Evolutionary conservation across 192 early-diverging fungal species (phyloP), one percentile per base, ranked within the genome.

Genomic region (Entomortierella chlamydospora): DNA sequence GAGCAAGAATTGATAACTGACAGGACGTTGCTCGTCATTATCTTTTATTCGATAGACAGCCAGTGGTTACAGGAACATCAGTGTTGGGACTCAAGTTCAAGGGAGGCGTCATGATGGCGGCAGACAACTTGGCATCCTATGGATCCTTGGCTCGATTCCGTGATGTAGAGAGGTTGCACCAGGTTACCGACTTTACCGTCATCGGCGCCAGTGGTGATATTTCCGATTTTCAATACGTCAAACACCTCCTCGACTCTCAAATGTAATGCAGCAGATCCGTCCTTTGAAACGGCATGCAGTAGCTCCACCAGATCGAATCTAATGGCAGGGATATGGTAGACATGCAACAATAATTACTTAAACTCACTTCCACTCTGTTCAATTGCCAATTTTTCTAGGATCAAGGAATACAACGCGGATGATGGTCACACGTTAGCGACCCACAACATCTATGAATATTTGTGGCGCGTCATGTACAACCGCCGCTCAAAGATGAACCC

Each of bases 31-130:
- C n/a, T 29, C 41, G 25, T 52, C 17, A n/a, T 29, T 22, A 53
- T 31, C 26, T 39, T 57, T 54, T 62, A 20, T 68, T 22, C 1
- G 22, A 59, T 69, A 89, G 91, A 80, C 78, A 84, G 70, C 97
- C 97, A 23, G 87, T 96, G 37, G 93, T 99, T 20, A 97, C 95
- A 20, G 96, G 96, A 70, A 96, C 95, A 11, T 97, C 96, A 41
- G 94, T 98, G 31, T 72, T 99, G 45, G 98, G 90, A 49, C 87
- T 99, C 79, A 94, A 95, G 85, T 99, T 94, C 90, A 97, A 95
- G 81, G 96, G 97, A 68, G 98, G 98, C 60, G 88, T 99, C 41
- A 97, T 99, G 93, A 88, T 99, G 82, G 95, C 95, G 9, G 93
- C 96, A 15, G 98, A 99, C 81, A 95, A 91, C 72, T 85, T 99